Conservation (phyloP, 2,329 filamentous ascomycete species). For the Neurospora crassa region DNA sequence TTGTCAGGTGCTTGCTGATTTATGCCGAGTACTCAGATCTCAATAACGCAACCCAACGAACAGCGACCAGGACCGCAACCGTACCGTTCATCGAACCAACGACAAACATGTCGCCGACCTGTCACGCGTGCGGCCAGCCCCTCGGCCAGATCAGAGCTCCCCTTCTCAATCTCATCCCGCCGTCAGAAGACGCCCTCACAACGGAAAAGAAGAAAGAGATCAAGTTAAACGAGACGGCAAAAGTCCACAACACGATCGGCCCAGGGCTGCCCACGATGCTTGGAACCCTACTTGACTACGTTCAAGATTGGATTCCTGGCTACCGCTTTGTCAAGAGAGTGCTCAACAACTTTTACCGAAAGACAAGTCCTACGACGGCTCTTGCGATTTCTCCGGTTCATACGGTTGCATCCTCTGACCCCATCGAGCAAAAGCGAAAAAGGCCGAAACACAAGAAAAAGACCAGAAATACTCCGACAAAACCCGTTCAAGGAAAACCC, state of each 20-base stretch:
- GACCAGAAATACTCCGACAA: not conserved
- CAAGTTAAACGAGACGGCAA: not conserved
- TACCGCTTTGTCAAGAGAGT: not conserved
- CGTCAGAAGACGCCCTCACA: not conserved
- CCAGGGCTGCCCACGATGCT: not conserved
- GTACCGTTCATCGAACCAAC: not conserved
- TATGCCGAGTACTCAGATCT: not conserved
- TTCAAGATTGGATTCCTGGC: not conserved
- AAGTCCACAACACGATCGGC: not conserved
- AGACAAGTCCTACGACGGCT: not conserved
- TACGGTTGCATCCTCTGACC: not conserved
- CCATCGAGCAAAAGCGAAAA: not conserved
- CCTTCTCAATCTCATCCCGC: not conserved
- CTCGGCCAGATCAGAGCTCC: not conserved
- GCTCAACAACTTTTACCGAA: not conserved
- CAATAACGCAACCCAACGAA: not conserved
- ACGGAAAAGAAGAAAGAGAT: not conserved
- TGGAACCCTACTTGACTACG: not conserved
- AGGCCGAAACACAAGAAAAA: not conserved
- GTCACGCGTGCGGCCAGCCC: not conserved
- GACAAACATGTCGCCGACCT: not conserved
- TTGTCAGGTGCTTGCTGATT: not conserved
- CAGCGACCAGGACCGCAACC: not conserved
- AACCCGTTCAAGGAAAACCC: not conserved
- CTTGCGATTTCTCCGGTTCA: not conserved